Evolutionary conservation across 768 basidiomycete species (phyloP).

Genomic region (Xerocomellus intermedius): DNA sequence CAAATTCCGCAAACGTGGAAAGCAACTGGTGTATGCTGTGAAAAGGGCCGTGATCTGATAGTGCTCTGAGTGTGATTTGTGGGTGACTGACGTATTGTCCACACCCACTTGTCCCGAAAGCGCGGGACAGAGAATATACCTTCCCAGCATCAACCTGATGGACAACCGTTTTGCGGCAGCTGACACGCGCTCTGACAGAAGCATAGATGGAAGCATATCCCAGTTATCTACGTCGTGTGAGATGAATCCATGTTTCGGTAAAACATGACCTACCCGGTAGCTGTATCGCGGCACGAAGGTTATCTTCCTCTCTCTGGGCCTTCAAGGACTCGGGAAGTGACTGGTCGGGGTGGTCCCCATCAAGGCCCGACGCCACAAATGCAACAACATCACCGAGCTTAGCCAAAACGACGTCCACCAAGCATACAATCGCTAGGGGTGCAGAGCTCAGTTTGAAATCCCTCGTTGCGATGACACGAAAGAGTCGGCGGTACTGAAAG

Average conservation of each 20-base stretch:
- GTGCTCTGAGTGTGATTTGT: background rate
- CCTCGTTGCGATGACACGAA: conserved; percentile 43
- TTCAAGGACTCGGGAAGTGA: conserved; percentile 31
- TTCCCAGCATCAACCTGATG: conserved; percentile 53
- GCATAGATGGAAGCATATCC: conserved; percentile 42
- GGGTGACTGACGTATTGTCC: conserved; percentile 22
- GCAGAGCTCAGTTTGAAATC: conserved; percentile 23
- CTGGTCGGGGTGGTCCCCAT: conserved; percentile 5
- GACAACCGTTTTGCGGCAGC: conserved; percentile 61
- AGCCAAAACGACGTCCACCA: conserved; percentile 61
- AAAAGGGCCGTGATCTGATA: background rate
- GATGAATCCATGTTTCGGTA: background rate
- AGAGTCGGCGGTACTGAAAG: conserved; percentile 52
- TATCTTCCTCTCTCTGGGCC: conserved; percentile 48
- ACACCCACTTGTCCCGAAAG: conserved; percentile 14
- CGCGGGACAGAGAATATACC: conserved; percentile 51
- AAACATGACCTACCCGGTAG: conserved; percentile 52
- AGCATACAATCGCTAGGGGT: conserved; percentile 49
- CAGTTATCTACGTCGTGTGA: conserved; percentile 47
- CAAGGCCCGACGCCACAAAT: conserved; percentile 30
- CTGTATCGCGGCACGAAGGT: conserved; percentile 59
- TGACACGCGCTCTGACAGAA: conserved; percentile 52
- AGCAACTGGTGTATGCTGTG: conserved; percentile 13
- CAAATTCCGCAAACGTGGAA: conserved; percentile 18
- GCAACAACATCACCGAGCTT: conserved; percentile 44